Evolutionary conservation across 1,139 yeast genomes (phyloP), one percentile per base, ranked within the genome.

Genomic region (Meyerozyma guilliermondii): DNA sequence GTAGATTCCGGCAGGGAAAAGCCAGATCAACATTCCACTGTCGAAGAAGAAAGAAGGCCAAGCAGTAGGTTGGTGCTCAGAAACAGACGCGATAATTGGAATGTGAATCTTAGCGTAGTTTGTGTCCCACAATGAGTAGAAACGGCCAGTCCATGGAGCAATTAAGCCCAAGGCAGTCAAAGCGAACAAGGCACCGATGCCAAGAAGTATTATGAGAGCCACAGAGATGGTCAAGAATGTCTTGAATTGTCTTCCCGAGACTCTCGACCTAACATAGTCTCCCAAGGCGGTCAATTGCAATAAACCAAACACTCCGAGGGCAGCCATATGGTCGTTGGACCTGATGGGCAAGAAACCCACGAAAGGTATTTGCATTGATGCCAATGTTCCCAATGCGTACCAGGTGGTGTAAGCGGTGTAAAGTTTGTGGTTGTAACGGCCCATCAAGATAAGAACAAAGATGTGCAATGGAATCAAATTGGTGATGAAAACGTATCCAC

Each of bases 141-240:
- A 94, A 66, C 99, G 85, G 51, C 99, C 99, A 18, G 97, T 89
- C 98, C 98, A 94, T 44, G 99, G 99, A 38, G 98, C 98, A 65
- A 94, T 92, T 66, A 85, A 81, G 14, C 98, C 98, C 46, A 89
- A 71, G 49, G 88, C 85, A 13, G 98, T 92, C 56, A 94, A 81
- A 7, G 78, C 81, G 43, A 87, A 76, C 46, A 94, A 74, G 14
- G 84, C 95, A 10, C 75, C 74, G 42, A 88, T 60, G 43, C 96
- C 95, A 33, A 86, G 54, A 10, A 68, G 58, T 35, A 81, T 68
- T 45, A 88, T 74, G 24, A 78, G 56, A 2, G 70, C 63, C 43
- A 87, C 66, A 2, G 88, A 77, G 17, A 83, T 78, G 33, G 77
- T 58, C 63, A 91, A 78, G 42, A 91, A 80, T 13, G 83, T 74